Evolutionary conservation across 768 basidiomycete species (phyloP).

Genomic region (Termitomyces sp.): DNA sequence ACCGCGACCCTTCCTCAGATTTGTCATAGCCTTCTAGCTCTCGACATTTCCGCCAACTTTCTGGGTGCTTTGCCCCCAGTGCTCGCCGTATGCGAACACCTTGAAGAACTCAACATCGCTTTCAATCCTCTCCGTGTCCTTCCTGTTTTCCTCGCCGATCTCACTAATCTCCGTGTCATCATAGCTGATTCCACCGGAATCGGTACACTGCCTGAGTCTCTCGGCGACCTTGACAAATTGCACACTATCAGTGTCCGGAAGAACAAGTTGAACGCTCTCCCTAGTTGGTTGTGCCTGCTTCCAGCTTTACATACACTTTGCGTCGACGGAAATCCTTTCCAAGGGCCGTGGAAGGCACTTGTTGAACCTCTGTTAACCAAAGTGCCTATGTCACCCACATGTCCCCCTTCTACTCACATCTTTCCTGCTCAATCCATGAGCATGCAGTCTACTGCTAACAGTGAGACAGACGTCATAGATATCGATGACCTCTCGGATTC

Average conservation of each 20-base stretch:
- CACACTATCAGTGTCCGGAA: constrained; percentile 87
- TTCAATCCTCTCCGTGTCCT: constrained; percentile 88
- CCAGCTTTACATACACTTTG: constrained; percentile 78
- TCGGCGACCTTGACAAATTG: constrained; percentile 70
- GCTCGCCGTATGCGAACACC: constrained; percentile 69
- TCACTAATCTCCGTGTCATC: constrained; percentile 77
- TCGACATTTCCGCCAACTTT: constrained; percentile 91
- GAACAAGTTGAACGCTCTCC: constrained; percentile 84
- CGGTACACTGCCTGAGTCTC: constrained; percentile 64
- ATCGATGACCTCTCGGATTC: constrained; percentile 57
- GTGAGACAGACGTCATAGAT: constrained; percentile 43
- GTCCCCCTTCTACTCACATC: constrained; percentile 62
- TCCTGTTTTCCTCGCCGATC: constrained; percentile 80
- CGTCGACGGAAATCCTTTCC: constrained; percentile 96
- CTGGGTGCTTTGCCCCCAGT: constrained; percentile 79
- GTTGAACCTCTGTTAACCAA: constrained; percentile 79
- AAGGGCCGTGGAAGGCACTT: constrained; percentile 87
- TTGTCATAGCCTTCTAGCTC: constrained; percentile 72
- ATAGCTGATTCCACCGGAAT: constrained; percentile 92
- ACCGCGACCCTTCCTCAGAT: constrained; percentile 67
- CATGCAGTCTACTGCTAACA: constrained; percentile 31
- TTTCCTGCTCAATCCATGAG: constrained; percentile 47
- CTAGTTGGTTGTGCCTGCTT: constrained; percentile 94
- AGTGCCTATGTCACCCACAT: constrained; percentile 51
- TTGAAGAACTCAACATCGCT: constrained; percentile 93